Evolutionary conservation across 1,284 basidiomycete species (phyloP).

Genomic region (Calocybe gambosa): DNA sequence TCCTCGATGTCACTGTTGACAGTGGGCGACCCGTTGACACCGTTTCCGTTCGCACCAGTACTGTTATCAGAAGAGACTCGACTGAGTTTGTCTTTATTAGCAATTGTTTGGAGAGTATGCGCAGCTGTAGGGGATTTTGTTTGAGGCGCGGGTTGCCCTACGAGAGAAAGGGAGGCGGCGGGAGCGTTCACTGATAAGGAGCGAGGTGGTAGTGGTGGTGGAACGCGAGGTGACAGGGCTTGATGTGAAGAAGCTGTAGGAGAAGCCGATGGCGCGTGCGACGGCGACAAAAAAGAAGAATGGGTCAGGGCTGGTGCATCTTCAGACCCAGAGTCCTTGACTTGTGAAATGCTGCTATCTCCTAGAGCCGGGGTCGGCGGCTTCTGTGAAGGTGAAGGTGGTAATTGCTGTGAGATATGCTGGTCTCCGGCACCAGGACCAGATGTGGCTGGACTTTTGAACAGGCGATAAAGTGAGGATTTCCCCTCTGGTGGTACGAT

Average conservation of each 20-base stretch:
- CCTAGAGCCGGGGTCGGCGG: background rate
- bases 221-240: slow-evolving; percentile 27
- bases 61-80: slow-evolving; percentile 10
- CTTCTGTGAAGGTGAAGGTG: slow-evolving; percentile 8
- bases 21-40: background rate
- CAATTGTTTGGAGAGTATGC: slow-evolving; percentile 50
- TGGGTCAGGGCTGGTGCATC: background rate
- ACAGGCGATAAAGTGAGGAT: slow-evolving; percentile 61
- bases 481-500: slow-evolving; percentile 34
- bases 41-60: slow-evolving; percentile 3
- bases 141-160: slow-evolving; percentile 22
- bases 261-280: slow-evolving; percentile 11
- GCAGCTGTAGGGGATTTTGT: slow-evolving; percentile 36
- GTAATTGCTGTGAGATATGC: slow-evolving; percentile 17
- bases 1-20: slow-evolving; percentile 1
- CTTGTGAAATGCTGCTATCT: slow-evolving; percentile 2
- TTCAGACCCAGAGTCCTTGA: background rate
- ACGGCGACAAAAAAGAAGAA: background rate
- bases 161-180: slow-evolving; percentile 23
- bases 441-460: slow-evolving; percentile 45
- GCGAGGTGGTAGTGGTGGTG: slow-evolving; percentile 58
- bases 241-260: slow-evolving; percentile 11
- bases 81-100: slow-evolving; percentile 29
- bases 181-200: slow-evolving; percentile 24
- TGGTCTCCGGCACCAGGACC: slow-evolving; percentile 21